Base-by-base conservation (phyloP, 176 grass and related monocot species). In the Cenchrus fungigraminus region DNA sequence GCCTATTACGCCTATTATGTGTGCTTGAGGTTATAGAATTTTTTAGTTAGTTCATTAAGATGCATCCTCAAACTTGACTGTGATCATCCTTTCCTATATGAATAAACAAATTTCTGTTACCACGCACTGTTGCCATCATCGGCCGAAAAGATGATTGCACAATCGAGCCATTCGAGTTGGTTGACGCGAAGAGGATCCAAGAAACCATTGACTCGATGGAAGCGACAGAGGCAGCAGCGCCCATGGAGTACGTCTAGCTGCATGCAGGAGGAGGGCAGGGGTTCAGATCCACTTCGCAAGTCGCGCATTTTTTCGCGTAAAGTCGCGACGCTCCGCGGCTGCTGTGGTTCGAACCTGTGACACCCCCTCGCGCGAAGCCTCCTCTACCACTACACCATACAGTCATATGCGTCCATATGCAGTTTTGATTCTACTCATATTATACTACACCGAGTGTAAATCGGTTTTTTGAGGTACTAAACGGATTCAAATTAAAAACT, bases 121-220 rank as follows among this genome's bases (percentile, higher is more conserved):
- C 7, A 19, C 44, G 66, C 89, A 98, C 89, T 5, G 32, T 98
- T n/a, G 89, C 91, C 17, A 79, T 95, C 32, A 85, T 98, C 10
- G 96, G 91, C 13, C 83, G 51, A 60, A 86, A 45, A 40, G 88
- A 90, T 31, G 59, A 90, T 6, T 84, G 84, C 66, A 83, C 67
- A 0, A 55, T 83, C 0, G 91, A 98, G 83, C 79, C 93, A 5
- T 98, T 98, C 59, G 74, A 95, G 31, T 61, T 84, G 68, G 76
- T 95, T 1, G 89, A 89, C 47, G 44, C 74, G 10, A 80, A 70
- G 62, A 88, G 79, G 57, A 93, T 98, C 57, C 93, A 98, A 65
- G 91, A 90, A 31, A 80, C 90, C 37, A 92, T 98, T 3, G 87
- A 95, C 57, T 89, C 91, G 51, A 98, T 93, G 87, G 92, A 93